These are phyloP conservation scores for Blastocystis sp. DNA, from an alignment of 352 stramenopile genomes.

Conservation along the genomic window DNA sequence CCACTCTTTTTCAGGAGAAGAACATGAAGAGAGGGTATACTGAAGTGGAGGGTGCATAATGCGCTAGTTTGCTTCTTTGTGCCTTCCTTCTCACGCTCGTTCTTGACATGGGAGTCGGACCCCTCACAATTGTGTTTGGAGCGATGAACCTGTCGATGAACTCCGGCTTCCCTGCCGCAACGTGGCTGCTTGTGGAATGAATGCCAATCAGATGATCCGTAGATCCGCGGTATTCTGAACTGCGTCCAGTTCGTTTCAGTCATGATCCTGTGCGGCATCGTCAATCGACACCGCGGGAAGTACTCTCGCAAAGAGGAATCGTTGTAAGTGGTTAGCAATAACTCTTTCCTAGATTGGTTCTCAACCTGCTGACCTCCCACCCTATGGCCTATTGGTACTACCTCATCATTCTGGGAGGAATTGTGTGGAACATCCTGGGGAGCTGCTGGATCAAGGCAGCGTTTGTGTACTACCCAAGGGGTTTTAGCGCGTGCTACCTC, in stretches of 20 bases:
- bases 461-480: conserved; percentile 16
- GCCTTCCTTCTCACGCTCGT: conserved; percentile 40
- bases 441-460: conserved; percentile 50
- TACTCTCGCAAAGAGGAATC: conserved; percentile 33
- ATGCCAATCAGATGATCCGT: not conserved
- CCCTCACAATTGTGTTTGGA: conserved; percentile 57
- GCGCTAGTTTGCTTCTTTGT: conserved; percentile 7
- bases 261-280: conserved; percentile 23
- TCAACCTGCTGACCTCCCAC: conserved; percentile 6
- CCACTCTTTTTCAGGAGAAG: not conserved
- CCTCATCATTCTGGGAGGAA: conserved; percentile 38
- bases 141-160: conserved; percentile 3
- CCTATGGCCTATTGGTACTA: conserved; percentile 58
- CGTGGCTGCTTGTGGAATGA: conserved; percentile 4
- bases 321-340: not conserved
- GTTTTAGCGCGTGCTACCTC: conserved; percentile 44
- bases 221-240: conserved; percentile 53
- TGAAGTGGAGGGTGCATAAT: not conserved
- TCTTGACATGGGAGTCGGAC: conserved; percentile 52
- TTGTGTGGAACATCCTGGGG: conserved; percentile 63
- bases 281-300: not conserved
- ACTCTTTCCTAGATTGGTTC: not conserved
- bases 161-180: not conserved
- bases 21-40: conserved; percentile 45
- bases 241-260: conserved; percentile 40